Conservation (phyloP, 805 yeast species). For the Cyberlindnera meyerae region DNA sequence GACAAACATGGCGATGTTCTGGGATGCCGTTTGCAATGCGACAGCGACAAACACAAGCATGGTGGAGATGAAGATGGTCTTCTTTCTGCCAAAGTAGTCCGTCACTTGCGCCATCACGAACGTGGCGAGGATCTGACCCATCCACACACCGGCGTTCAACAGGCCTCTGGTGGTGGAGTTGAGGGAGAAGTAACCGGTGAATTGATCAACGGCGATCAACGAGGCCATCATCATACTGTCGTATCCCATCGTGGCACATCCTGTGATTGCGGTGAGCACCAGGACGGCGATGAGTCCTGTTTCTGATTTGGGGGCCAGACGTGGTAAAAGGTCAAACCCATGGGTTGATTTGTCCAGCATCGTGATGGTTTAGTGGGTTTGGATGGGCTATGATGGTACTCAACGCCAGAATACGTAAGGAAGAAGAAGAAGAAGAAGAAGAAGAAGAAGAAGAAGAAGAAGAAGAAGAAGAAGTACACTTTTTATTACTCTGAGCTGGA, state of each 20-base stretch:
- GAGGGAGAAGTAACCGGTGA: constrained; percentile 9
- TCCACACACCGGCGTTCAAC: constrained; percentile 13
- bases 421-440: too few relatives aligned
- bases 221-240: constrained; percentile 15
- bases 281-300: neutral
- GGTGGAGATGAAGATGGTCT: constrained; percentile 5
- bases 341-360: neutral
- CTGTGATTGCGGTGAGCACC: constrained; percentile 8
- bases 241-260: constrained; percentile 13
- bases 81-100: constrained; percentile 13
- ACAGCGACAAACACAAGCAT: constrained; percentile 6
- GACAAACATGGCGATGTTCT: constrained; percentile 14
- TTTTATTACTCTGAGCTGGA: too few relatives aligned
- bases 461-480: too few relatives aligned
- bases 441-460: too few relatives aligned
- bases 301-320: constrained; percentile 8
- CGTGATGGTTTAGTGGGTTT: too few relatives aligned
- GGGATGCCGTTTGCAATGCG: constrained; percentile 9
- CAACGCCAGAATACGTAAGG: too few relatives aligned
- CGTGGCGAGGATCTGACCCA: constrained; percentile 6
- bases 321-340: neutral
- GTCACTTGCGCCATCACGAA: constrained; percentile 3
- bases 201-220: constrained; percentile 13
- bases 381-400: too few relatives aligned
- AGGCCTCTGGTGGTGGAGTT: constrained; percentile 8